Evolutionary conservation across 768 basidiomycete genomes (phyloP).

Genomic region (Hygrophorus pudorinus): DNA sequence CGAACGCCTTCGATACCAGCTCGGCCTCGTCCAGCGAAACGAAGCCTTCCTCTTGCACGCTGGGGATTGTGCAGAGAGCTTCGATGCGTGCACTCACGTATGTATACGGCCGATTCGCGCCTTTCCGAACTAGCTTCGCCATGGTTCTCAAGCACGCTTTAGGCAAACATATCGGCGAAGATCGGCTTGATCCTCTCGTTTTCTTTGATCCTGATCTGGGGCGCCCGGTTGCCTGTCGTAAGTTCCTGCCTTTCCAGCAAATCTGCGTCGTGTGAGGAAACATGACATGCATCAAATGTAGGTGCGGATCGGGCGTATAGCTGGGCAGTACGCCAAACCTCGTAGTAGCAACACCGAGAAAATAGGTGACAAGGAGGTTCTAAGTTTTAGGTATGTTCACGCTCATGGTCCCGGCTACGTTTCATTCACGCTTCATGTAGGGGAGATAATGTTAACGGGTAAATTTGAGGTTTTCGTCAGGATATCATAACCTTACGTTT

Average conservation of each 20-base stretch:
- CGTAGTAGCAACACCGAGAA: constrained; percentile 77
- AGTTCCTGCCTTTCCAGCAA: constrained; percentile 14
- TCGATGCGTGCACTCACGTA: constrained; percentile 83
- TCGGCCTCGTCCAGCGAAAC: constrained; percentile 71
- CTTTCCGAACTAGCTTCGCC: constrained; percentile 2
- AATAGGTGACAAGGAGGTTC: constrained; percentile 63
- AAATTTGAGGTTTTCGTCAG: constrained; percentile 16
- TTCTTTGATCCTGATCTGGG: constrained; percentile 91
- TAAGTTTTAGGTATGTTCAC: constrained; percentile 72
- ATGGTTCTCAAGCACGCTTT: constrained; percentile 1
- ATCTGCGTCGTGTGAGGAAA: constrained; percentile 1
- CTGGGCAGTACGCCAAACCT: constrained; percentile 95
- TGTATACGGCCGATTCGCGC: constrained; percentile 14
- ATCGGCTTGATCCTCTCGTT: constrained; percentile 90
- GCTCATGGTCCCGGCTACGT: not conserved
- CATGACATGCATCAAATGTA: constrained; percentile 16
- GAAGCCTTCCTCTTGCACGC: constrained; percentile 94
- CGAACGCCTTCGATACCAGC: constrained; percentile 72
- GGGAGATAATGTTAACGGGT: constrained; percentile 96
- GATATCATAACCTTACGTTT: constrained; percentile 8
- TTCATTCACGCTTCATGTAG: constrained; percentile 26
- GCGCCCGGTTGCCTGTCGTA: constrained; percentile 88
- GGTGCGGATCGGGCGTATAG: constrained; percentile 85
- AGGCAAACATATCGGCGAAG: constrained; percentile 84
- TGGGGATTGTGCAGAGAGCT: constrained; percentile 96